Evolutionary conservation across 768 basidiomycete species (phyloP).

Genomic region (Tulasnella sp.): DNA sequence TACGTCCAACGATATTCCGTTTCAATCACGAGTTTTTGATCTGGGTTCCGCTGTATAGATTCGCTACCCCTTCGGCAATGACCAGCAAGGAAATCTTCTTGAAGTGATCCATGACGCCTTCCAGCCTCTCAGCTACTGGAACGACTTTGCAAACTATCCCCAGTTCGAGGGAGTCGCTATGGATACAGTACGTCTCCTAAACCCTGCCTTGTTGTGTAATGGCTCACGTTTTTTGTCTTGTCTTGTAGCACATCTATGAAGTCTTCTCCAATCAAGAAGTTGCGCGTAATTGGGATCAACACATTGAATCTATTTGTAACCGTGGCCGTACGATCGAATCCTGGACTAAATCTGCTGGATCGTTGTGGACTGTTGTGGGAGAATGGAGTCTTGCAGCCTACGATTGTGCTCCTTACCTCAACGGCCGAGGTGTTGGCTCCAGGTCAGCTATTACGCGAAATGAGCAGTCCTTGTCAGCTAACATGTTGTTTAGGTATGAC

Average conservation of each 20-base stretch:
- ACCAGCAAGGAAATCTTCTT: conserved; percentile 51
- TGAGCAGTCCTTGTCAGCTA: neutral
- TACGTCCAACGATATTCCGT: no score
- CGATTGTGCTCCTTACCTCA: conserved; percentile 67
- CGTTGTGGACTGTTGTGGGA: conserved; percentile 74
- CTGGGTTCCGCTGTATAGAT: no score
- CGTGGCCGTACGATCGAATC: conserved; percentile 33
- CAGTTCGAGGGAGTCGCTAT: conserved; percentile 53
- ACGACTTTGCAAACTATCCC: conserved; percentile 41
- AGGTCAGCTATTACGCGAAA: neutral
- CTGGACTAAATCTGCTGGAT: conserved; percentile 49
- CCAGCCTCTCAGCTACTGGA: conserved; percentile 59
- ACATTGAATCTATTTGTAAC: conserved; percentile 49
- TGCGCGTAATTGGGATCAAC: conserved; percentile 36
- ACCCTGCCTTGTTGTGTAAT: neutral
- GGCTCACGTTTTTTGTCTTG: neutral
- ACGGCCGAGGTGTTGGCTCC: conserved; percentile 58
- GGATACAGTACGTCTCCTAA: conserved; percentile 27
- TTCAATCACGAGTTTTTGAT: no score
- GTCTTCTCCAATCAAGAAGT: conserved; percentile 27
- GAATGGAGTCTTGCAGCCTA: conserved; percentile 36
- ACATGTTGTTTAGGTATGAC: conserved; percentile 39
- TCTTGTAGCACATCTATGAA: conserved; percentile 10
- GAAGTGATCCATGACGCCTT: conserved; percentile 70
- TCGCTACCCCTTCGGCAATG: no score